phyloP scores from a whole-genome alignment of 2,329 filamentous ascomycete genomes.

The Meredithiella fracta region DNA sequence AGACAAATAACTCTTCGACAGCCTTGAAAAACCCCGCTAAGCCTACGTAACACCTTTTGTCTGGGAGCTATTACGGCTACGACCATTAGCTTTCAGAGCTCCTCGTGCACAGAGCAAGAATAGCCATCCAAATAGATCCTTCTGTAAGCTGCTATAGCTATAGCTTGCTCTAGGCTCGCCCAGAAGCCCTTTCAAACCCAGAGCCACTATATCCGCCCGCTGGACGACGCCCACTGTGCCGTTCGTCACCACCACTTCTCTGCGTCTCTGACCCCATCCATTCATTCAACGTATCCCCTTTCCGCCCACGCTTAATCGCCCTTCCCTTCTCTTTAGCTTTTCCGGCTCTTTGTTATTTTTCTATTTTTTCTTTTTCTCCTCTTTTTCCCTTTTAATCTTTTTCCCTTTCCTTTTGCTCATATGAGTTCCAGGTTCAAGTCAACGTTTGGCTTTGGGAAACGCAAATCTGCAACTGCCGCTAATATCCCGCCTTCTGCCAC shows the following conservation, averaged over 20 bases:
- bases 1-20: background rate
- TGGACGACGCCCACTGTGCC: background rate
- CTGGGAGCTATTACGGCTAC: too few species aligned
- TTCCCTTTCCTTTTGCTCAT: constrained; percentile 23
- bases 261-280: background rate
- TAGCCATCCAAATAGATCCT: too few species aligned
- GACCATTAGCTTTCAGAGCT: too few species aligned
- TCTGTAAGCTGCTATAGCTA: too few species aligned
- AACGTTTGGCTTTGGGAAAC: constrained; percentile 68
- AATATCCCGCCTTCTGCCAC: constrained; percentile 29
- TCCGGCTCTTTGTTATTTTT: constrained; percentile 14
- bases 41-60: too few species aligned
- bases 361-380: constrained; percentile 16
- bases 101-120: too few species aligned
- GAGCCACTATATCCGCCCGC: background rate
- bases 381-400: constrained; percentile 18
- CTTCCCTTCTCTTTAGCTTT: constrained; percentile 12
- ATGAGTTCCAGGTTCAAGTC: constrained; percentile 65
- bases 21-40: background rate
- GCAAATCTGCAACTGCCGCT: constrained; percentile 43
- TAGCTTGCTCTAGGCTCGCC: too few species aligned
- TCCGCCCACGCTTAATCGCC: background rate
- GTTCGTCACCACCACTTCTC: background rate
- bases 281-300: constrained; percentile 3
- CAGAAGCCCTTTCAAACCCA: too few species aligned